Percentiles rank a stretch among this genome's conserved stretches.
Evolutionary conservation across 441 rosid species (phyloP).

Genomic region (Eruca vesicaria): DNA sequence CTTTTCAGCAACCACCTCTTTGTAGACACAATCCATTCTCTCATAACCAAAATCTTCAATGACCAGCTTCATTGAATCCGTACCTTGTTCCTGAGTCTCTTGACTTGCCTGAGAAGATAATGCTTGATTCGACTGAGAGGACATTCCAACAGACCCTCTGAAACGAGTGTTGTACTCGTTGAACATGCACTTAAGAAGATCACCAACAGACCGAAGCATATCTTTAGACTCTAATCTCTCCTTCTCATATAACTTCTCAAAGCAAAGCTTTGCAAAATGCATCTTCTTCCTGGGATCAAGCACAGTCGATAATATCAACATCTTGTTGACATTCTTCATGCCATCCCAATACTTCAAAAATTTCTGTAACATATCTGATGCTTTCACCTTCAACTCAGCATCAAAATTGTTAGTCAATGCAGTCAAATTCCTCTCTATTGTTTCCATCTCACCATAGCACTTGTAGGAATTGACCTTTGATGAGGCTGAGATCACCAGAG

Average conservation of each 20-base stretch:
- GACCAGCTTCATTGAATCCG: not conserved
- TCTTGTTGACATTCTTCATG: not conserved
- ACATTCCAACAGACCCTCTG: not conserved
- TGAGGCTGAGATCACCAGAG: too few relatives aligned
- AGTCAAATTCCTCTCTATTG: too few relatives aligned
- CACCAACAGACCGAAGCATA: not conserved
- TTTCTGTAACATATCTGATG: too few relatives aligned
- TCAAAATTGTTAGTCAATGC: too few relatives aligned
- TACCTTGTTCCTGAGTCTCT: not conserved
- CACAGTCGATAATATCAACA: too few relatives aligned
- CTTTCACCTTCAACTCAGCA: too few relatives aligned
- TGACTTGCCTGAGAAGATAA: not conserved
- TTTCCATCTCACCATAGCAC: too few relatives aligned
- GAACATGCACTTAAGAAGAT: not conserved
- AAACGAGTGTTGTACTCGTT: not conserved
- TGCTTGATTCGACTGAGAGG: not conserved
- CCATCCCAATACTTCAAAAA: not conserved
- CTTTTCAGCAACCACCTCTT: not conserved
- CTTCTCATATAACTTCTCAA: not conserved
- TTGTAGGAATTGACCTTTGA: too few relatives aligned
- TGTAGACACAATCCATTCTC: too few relatives aligned
- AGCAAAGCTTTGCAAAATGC: not conserved
- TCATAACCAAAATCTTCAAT: too few relatives aligned
- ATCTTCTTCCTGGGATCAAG: too few relatives aligned
- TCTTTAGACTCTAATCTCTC: not conserved